phyloP scores from a whole-genome alignment of 75 land plant genomes.

The Adiantum capillusveneris region DNA sequence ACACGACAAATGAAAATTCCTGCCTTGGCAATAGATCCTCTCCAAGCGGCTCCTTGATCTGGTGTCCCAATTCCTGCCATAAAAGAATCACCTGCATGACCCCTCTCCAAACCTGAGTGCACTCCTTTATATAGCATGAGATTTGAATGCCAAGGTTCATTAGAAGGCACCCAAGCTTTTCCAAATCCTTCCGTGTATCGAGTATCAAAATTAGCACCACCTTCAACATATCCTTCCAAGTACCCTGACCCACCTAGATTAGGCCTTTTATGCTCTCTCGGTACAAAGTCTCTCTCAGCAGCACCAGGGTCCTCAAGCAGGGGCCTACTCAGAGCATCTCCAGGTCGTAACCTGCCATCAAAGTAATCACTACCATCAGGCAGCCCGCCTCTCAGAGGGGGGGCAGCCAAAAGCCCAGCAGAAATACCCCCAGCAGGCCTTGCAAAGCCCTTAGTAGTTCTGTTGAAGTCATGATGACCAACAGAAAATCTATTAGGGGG shows the following conservation, averaged over 20 bases:
- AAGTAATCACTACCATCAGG: slow-evolving; percentile 5
- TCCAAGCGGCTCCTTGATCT: slow-evolving; percentile 8
- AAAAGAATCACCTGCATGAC: neutral
- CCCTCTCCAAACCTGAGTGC: neutral
- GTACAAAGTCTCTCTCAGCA: neutral
- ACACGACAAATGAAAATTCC: slow-evolving; percentile 81
- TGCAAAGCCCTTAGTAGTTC: neutral
- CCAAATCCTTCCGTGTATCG: neutral
- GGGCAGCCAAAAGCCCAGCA: slow-evolving; percentile 6
- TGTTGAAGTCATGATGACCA: neutral
- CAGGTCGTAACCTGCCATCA: neutral
- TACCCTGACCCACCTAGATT: neutral
- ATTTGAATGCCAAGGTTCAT: too few species aligned
- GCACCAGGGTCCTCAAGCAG: neutral
- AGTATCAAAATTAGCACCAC: neutral
- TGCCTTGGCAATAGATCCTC: slow-evolving; percentile 88
- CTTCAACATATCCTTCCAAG: neutral
- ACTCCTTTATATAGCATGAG: too few species aligned
- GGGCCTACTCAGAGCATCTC: neutral
- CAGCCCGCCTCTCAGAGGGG: slow-evolving; percentile 13
- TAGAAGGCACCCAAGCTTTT: neutral
- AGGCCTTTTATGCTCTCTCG: slow-evolving; percentile 2
- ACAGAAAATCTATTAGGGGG: neutral
- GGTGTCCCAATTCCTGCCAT: too few species aligned
- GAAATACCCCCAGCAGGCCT: slow-evolving; percentile 3